These are phyloP conservation scores for Aleurites moluccanus DNA, from an alignment of 441 rosid genomes.

Conservation along the genomic window DNA sequence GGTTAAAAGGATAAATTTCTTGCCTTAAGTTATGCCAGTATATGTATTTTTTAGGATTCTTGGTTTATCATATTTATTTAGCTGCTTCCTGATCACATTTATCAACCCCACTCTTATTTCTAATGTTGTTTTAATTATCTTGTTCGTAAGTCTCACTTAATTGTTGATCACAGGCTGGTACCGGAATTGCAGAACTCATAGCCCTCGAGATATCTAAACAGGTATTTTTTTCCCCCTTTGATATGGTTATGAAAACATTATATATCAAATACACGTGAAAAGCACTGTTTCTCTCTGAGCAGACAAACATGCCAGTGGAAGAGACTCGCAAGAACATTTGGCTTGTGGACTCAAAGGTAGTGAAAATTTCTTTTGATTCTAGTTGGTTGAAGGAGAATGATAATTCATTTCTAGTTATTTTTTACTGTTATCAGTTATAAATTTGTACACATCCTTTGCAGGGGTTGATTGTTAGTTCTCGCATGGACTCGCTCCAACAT, in stretches of 20 bases:
- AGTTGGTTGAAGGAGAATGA: not conserved
- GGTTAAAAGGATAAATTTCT: conserved; percentile 1
- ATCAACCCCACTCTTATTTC: not conserved
- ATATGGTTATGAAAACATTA: not conserved
- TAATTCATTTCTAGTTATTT: not conserved
- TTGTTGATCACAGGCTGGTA: conserved; percentile 69
- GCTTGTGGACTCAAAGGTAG: conserved; percentile 59
- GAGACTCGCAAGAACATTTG: conserved; percentile 41
- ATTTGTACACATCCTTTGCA: conserved; percentile 26
- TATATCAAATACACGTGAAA: not conserved
- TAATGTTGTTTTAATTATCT: not conserved
- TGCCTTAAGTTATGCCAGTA: not conserved
- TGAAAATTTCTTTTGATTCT: conserved; percentile 2
- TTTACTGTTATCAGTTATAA: not conserved
- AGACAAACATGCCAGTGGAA: conserved; percentile 45
- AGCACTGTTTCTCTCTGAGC: conserved; percentile 25
- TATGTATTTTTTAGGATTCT: not conserved
- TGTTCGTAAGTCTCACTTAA: conserved; percentile 4
- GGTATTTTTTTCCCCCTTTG: conserved; percentile 34
- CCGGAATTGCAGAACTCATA: conserved; percentile 86
- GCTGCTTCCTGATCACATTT: not conserved
- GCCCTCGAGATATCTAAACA: conserved; percentile 79
- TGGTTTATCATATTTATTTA: not conserved
- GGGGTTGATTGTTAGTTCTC: conserved; percentile 80
- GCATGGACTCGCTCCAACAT: conserved; percentile 79